Conservation (phyloP, 768 basidiomycete genomes). For the Boletellus sp. region DNA sequence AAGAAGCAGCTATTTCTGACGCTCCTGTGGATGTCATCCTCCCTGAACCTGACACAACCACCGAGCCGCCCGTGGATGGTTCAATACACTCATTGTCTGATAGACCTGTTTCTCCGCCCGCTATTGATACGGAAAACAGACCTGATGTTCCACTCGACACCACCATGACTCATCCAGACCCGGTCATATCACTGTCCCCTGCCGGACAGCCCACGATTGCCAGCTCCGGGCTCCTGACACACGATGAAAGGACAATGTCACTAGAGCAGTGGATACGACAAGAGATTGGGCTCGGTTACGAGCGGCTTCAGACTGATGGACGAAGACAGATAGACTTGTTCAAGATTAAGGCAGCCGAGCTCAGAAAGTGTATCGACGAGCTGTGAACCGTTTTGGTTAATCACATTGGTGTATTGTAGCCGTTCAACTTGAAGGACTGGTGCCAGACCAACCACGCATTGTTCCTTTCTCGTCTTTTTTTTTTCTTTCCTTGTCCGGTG, state of each 20-base stretch:
- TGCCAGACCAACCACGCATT: too few species aligned
- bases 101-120: not conserved
- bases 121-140: not conserved
- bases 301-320: slow-evolving; percentile 52
- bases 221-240: slow-evolving; percentile 20
- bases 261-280: slow-evolving; percentile 80
- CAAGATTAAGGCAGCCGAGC: slow-evolving; percentile 41
- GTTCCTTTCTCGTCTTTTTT: too few species aligned
- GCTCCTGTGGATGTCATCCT: not conserved
- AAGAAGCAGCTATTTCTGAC: not conserved
- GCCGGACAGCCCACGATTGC: slow-evolving; percentile 10
- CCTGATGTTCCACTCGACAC: not conserved
- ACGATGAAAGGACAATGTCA: slow-evolving; percentile 68
- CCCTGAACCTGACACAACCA: not conserved
- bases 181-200: slow-evolving; percentile 13
- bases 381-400: slow-evolving; percentile 12
- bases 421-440: too few species aligned
- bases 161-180: slow-evolving; percentile 1
- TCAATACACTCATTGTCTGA: slow-evolving; percentile 1
- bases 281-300: slow-evolving; percentile 68
- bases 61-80: not conserved
- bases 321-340: slow-evolving; percentile 48
- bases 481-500: too few species aligned
- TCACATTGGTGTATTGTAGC: too few species aligned
- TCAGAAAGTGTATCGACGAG: slow-evolving; percentile 35